A percentile compares a stretch with the other conserved stretches of the same genome.
Evolutionary conservation across 2,329 filamentous ascomycete genomes (phyloP).

Genomic region (Fusarium penzigii): DNA sequence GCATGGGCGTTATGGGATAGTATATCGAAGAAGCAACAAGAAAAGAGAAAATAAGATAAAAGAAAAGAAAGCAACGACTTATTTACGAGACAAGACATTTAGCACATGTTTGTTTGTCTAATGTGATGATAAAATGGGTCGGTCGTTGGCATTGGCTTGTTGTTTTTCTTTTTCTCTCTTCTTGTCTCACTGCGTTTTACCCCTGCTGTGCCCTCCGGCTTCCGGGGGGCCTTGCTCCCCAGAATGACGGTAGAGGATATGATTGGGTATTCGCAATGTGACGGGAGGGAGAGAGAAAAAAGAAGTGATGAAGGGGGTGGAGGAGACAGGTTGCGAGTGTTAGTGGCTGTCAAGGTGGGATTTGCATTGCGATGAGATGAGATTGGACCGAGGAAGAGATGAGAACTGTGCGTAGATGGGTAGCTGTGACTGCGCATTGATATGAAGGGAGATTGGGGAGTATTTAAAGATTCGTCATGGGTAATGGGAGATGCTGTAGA

Average conservation of each 20-base stretch:
- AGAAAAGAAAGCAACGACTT: neutral
- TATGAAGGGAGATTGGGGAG: neutral
- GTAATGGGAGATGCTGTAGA: conserved; percentile 7
- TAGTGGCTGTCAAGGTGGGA: neutral
- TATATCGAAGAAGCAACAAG: conserved; percentile 4
- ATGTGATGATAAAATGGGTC: conserved; percentile 11
- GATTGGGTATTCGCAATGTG: conserved; percentile 24
- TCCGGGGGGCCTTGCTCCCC: conserved; percentile 30
- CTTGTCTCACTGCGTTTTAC: neutral
- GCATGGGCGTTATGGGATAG: neutral
- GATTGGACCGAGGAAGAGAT: neutral
- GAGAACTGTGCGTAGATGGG: neutral
- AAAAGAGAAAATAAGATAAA: neutral
- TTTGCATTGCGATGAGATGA: neutral
- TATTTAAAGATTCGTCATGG: conserved; percentile 1
- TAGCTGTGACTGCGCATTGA: conserved; percentile 4
- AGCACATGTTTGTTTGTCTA: too few species aligned
- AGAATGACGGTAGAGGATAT: conserved; percentile 26
- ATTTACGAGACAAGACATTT: too few species aligned
- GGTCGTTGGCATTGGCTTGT: neutral
- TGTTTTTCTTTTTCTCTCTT: too few species aligned
- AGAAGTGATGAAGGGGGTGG: conserved; percentile 11
- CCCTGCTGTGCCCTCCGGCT: conserved; percentile 21
- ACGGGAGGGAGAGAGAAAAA: conserved; percentile 10
- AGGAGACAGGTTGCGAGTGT: neutral